These are phyloP conservation scores for Rhododendron ferrugineum DNA, from an alignment of 148 eudicot species.

Conservation along the genomic window DNA sequence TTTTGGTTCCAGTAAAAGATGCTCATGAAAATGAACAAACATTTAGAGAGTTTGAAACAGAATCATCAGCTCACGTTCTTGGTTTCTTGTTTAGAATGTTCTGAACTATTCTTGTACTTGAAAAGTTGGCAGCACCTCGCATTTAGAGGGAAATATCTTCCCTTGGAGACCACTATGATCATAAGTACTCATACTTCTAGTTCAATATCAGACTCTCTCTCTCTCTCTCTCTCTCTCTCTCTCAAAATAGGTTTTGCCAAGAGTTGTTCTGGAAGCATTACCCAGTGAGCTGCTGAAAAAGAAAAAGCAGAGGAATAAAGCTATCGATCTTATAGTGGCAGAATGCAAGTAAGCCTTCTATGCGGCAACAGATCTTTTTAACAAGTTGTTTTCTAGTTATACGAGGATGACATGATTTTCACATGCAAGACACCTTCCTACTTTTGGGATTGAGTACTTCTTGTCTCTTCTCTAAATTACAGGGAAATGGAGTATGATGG, in stretches of 20 bases:
- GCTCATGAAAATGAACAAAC: not conserved
- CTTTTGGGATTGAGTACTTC: not conserved
- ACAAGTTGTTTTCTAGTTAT: not conserved
- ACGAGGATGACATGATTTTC: not conserved
- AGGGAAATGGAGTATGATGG: constrained; percentile 98
- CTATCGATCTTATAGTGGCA: constrained; percentile 59
- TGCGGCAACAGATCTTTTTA: not conserved
- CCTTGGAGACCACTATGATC: not conserved
- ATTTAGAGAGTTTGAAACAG: not conserved
- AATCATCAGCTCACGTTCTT: not conserved
- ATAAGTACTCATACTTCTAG: not conserved
- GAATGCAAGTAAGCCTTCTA: constrained; percentile 80
- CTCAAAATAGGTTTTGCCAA: constrained; percentile 59
- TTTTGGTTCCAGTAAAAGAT: not conserved
- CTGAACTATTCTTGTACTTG: not conserved
- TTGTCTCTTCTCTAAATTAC: constrained; percentile 5
- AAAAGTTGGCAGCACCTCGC: not conserved
- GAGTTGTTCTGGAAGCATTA: constrained; percentile 84
- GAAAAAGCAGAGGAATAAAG: constrained; percentile 72
- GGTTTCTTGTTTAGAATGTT: not conserved
- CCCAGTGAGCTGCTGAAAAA: constrained; percentile 62
- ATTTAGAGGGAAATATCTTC: not conserved
- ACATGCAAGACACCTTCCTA: constrained; percentile 3
- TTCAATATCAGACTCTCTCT: not conserved
- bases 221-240: not conserved